Conservation (phyloP, 805 yeast species). For the Saturnispora dispora region DNA sequence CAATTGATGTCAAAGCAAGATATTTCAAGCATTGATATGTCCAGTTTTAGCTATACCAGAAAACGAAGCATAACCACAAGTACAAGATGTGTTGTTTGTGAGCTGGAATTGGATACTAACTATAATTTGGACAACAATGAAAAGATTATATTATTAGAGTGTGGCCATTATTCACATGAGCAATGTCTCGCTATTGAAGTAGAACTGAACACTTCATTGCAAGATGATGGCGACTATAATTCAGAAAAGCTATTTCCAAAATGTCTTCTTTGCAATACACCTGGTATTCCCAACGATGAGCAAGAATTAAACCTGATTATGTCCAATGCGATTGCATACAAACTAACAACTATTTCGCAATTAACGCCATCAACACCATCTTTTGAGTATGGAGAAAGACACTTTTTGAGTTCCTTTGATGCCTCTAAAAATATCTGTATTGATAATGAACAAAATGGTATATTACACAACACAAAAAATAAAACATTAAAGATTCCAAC, state of each 20-base stretch:
- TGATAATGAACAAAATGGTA: neutral
- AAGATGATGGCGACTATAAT: constrained; percentile 3
- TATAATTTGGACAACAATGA: constrained; percentile 32
- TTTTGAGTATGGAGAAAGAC: neutral
- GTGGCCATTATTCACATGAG: constrained; percentile 51
- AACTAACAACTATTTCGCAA: neutral
- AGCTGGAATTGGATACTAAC: constrained; percentile 39
- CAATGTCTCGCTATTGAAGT: constrained; percentile 42
- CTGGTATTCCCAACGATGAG: constrained; percentile 20
- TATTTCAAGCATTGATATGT: neutral
- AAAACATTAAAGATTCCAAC: neutral
- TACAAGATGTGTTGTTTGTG: constrained; percentile 31
- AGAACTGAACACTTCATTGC: constrained; percentile 17
- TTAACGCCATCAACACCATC: neutral
- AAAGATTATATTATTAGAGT: constrained; percentile 37
- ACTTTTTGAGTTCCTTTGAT: neutral
- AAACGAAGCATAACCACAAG: constrained; percentile 9
- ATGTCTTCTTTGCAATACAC: constrained; percentile 19
- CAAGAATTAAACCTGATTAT: constrained; percentile 15
- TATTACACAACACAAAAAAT: neutral
- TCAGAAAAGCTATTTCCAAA: constrained; percentile 17
- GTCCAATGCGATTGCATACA: constrained; percentile 9
- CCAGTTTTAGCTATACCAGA: neutral
- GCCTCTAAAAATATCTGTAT: neutral
- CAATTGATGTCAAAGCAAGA: neutral